phyloP scores from a whole-genome alignment of 257 asterid genomes.

The Nicotiana obtusifolia region DNA sequence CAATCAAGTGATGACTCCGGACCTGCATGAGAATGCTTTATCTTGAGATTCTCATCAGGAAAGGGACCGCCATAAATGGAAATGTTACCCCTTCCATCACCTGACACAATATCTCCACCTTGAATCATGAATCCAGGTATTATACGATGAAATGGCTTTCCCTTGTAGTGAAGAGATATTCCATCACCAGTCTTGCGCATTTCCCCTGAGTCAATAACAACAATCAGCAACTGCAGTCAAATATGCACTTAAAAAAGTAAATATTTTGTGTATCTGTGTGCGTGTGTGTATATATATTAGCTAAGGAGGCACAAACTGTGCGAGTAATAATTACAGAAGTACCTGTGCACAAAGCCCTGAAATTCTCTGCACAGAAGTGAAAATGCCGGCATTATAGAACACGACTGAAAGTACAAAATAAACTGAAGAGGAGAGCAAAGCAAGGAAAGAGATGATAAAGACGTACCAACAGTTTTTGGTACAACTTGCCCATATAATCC shows the following conservation, averaged over 20 bases:
- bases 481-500: constrained; percentile 86
- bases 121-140: constrained; percentile 99
- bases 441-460: constrained; percentile 8
- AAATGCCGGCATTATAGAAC: constrained; percentile 14
- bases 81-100: constrained; percentile 77
- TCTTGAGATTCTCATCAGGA: constrained; percentile 82
- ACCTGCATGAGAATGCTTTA: constrained; percentile 84
- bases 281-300: too few relatives aligned
- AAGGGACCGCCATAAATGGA: constrained; percentile 57
- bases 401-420: background rate
- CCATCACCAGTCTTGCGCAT: constrained; percentile 75
- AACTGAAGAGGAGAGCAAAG: background rate
- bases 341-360: constrained; percentile 99
- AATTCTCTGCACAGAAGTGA: constrained; percentile 67
- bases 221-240: constrained; percentile 1
- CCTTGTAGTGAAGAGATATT: constrained; percentile 73
- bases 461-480: constrained; percentile 90
- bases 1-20: background rate
- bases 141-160: constrained; percentile 89
- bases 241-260: too few relatives aligned
- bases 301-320: background rate
- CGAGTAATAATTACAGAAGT: constrained; percentile 18
- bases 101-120: constrained; percentile 84
- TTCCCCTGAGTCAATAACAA: constrained; percentile 61
- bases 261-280: too few relatives aligned